Evolutionary conservation across 2,329 filamentous ascomycete genomes (phyloP).

Genomic region (Colletotrichum eremochloae): DNA sequence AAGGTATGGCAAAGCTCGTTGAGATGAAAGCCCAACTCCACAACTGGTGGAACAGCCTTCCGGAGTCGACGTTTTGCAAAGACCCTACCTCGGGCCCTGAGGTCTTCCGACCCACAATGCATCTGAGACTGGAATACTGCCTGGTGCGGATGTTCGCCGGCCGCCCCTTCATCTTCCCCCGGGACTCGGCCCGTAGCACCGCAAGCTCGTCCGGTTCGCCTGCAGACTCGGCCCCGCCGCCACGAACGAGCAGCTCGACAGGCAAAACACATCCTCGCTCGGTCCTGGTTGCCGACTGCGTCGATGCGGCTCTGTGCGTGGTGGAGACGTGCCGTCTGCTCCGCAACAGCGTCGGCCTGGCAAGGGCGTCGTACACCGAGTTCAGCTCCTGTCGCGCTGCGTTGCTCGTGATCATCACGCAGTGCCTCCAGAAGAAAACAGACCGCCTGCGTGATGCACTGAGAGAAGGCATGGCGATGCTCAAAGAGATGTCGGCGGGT

Average conservation of each 20-base stretch:
- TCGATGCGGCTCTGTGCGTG: constrained; percentile 65
- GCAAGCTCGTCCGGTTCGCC: constrained; percentile 49
- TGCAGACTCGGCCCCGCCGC: constrained; percentile 46
- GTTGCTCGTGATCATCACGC: constrained; percentile 61
- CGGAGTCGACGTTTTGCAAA: constrained; percentile 50
- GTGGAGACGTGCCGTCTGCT: constrained; percentile 64
- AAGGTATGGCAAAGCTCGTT: constrained; percentile 51
- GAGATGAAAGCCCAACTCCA: constrained; percentile 54
- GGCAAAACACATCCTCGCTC: constrained; percentile 50
- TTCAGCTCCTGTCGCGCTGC: constrained; percentile 69
- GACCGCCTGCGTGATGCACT: constrained; percentile 59
- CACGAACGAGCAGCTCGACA: constrained; percentile 39
- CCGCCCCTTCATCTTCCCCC: constrained; percentile 64
- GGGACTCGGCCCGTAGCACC: constrained; percentile 47
- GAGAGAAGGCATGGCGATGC: constrained; percentile 63
- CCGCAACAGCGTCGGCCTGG: constrained; percentile 64
- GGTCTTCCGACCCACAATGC: constrained; percentile 62
- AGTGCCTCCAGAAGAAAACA: constrained; percentile 54
- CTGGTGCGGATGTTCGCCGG: constrained; percentile 67
- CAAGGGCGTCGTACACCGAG: constrained; percentile 67
- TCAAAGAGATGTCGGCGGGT: constrained; percentile 66
- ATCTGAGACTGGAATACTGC: constrained; percentile 66
- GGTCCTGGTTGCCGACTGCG: constrained; percentile 63
- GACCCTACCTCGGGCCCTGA: constrained; percentile 57
- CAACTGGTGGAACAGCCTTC: constrained; percentile 55